Base-by-base conservation (phyloP, 1,139 yeast genomes). In the Geotrichum citri-aurantii region DNA sequence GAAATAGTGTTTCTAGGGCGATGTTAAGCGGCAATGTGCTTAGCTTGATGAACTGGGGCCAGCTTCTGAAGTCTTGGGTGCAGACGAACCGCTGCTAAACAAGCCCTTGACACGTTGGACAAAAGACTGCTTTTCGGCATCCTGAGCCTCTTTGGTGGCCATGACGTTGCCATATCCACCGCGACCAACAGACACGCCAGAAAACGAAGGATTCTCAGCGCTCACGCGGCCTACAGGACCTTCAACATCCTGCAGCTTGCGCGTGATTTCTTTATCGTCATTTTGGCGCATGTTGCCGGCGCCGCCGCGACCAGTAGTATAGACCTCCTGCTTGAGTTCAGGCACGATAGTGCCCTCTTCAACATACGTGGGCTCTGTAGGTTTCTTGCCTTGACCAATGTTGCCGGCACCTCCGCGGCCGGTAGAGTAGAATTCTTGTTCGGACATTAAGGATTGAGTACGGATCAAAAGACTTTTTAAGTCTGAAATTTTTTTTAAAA, bases 321-420 rank as follows among this genome's bases (percentile, higher is more conserved):
- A 82, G 44, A 81, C 79, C 29, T 81, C 80, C 46, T 83, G 55
- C 52, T 78, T 73, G 58, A 86, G 75, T 65, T 76, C 81, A 23
- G 92, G 93, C 23, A 87, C 81, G 37, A 52, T 46, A 11, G 55
- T 33, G 63, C 79, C 82, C 29, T 85, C 81, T 46, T 61, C 63
- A 19, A 56, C 65, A 42, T 65, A 66, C 66, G 82, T 84, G 3
- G 83, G 81, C 11, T 83, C 78, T 8, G 84, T 83, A 46, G 75
- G 70, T 49, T 76, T 70, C 50, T 67, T 68, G 10, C 83, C 74
- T 1, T 76, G 65, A 64, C 80, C 77, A 59, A 87, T 83, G 69
- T 87, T 87, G 8, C 93, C 93, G 0, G 88, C 88, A 3, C 95
- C 93, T 11, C 95, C 95, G 63, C 95, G 78, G 11, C 93, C 93